Conservation (phyloP, 1,284 basidiomycete genomes). For the Mycena citricolor region DNA sequence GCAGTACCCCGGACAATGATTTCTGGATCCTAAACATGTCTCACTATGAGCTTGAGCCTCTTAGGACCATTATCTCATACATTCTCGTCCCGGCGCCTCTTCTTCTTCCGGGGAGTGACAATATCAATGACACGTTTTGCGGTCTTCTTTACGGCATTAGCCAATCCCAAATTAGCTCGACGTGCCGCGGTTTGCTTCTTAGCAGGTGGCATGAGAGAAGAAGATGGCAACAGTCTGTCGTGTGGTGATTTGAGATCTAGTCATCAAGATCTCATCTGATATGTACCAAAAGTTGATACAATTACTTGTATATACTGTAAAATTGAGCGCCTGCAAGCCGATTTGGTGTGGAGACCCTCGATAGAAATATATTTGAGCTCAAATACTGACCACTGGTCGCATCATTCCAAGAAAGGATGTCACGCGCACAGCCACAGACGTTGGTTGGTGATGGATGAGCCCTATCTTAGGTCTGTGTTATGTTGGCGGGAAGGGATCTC, state of each 20-base stretch:
- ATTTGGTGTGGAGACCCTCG: neutral
- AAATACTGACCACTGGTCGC: neutral
- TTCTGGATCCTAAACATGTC: neutral
- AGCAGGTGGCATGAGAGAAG: neutral
- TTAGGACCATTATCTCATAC: too few species aligned
- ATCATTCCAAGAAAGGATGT: constrained; percentile 1
- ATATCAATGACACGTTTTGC: constrained; percentile 1
- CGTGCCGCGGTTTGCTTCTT: neutral
- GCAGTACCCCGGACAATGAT: neutral
- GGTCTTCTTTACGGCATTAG: neutral
- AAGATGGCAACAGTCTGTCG: neutral
- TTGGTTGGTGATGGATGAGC: constrained; percentile 5
- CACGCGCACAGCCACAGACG: constrained; percentile 1
- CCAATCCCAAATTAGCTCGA: neutral
- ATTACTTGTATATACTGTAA: neutral
- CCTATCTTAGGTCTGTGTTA: too few species aligned
- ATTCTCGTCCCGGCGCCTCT: too few species aligned
- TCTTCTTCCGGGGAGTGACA: constrained; percentile 5
- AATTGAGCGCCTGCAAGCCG: neutral
- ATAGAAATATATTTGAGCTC: neutral
- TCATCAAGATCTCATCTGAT: neutral
- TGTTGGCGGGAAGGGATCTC: too few species aligned
- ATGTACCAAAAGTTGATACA: neutral
- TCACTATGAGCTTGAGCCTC: neutral
- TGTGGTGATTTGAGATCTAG: neutral